Base-by-base conservation (phyloP, 1,284 basidiomycete species). In the Omphalotus olearius region DNA sequence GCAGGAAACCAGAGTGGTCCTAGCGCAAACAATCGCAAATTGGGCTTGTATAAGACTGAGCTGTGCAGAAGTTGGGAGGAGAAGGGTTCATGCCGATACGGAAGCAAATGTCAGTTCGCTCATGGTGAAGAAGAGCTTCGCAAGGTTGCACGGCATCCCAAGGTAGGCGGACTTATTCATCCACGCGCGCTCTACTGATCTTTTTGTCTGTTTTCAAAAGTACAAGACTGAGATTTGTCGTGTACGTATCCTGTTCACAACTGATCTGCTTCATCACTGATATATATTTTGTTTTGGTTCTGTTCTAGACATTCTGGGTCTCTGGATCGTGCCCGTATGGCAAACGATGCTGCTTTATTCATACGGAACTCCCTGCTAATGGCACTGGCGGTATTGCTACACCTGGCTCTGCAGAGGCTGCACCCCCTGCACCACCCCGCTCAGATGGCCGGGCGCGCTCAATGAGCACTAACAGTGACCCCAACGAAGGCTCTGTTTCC, bases 221-320 rank as follows among this genome's bases (percentile, higher is more conserved):
- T 94, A 93, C 71, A 94, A 94, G 71, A 93, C 92, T 9, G 91
- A 93, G 69, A 91, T 93, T 54, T 94, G 92, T 66, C 82, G 90
- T 68, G 88, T 90, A 61, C 59, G 83, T 72, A 18, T 50, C 54
- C 53, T 56, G 36, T 48, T 51, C 52, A 39, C 39, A 50, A 16
- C 47, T 59, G 20, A 47, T 49, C 45, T 52, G 54, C 35, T 50
- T 59, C 52, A 63, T 42, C 38, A 18, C 37, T 42, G 18, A 44
- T 17, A 10, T n/a, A 20, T 18, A 3, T 28, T 48, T 36, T n/a
- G n/a, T n/a, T n/a, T n/a, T n/a, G n/a, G n/a, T n/a, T 33, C 30
- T 51, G 50, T 57, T 55, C 23, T 60, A 90, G 85, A 91, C 91
- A 2, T 94, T 93, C 73, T 91, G 90, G 88, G 87, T 92, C 17